Evolutionary conservation across 768 basidiomycete species (phyloP).

Genomic region (Tylopilus vinaceipallidus): DNA sequence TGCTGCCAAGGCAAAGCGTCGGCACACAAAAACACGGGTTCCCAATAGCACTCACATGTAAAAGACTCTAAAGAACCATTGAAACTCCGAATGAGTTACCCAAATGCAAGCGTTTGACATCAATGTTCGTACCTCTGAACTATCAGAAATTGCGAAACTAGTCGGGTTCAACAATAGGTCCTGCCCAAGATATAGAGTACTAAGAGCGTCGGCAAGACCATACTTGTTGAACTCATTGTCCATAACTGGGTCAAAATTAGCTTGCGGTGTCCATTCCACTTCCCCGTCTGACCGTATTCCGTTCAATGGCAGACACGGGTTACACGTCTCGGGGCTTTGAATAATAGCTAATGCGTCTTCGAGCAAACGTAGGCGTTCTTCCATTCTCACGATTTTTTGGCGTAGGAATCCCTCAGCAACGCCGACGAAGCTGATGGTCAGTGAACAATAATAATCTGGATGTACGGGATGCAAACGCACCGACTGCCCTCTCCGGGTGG

Average conservation of each 20-base stretch:
- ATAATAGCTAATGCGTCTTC: slow-evolving; percentile 54
- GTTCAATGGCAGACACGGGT: slow-evolving; percentile 44
- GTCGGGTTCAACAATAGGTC: slow-evolving; percentile 13
- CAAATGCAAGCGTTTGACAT: background rate
- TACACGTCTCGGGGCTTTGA: slow-evolving; percentile 37
- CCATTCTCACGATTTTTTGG: slow-evolving; percentile 43
- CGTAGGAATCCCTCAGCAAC: slow-evolving; percentile 53
- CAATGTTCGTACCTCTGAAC: slow-evolving; percentile 42
- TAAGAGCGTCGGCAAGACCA: slow-evolving; percentile 36
- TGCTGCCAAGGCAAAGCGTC: slow-evolving; percentile 1
- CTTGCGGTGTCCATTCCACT: slow-evolving; percentile 30
- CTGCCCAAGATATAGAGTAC: slow-evolving; percentile 45
- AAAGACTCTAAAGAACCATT: slow-evolving; percentile 35
- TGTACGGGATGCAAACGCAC: slow-evolving; percentile 25
- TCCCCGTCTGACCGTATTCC: slow-evolving; percentile 19
- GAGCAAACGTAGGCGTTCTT: slow-evolving; percentile 50
- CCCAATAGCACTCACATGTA: slow-evolving; percentile 35
- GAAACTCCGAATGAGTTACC: slow-evolving; percentile 2
- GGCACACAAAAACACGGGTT: background rate
- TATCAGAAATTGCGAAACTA: slow-evolving; percentile 48
- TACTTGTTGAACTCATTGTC: slow-evolving; percentile 12
- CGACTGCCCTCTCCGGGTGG: slow-evolving; percentile 56
- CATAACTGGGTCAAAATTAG: background rate
- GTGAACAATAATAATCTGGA: background rate
- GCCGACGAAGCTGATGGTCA: slow-evolving; percentile 42